Evolutionary conservation across 2,329 filamentous ascomycete genomes (phyloP), one percentile per base, ranked within the genome.

Genomic region (Mariannaea elegans): DNA sequence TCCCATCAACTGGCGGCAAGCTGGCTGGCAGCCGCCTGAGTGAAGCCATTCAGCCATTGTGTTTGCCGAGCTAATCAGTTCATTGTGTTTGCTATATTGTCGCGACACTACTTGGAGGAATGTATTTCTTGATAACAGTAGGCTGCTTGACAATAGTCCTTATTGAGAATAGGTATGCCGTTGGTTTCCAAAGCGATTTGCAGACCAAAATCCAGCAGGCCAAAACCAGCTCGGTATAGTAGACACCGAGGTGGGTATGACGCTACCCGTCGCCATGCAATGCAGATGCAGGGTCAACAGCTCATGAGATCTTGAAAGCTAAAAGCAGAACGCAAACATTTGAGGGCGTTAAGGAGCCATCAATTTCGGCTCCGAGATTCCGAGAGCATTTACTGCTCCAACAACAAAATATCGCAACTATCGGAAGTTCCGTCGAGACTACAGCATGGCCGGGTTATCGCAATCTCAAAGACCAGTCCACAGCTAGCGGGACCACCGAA

Each of bases 401-500:
- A n/a, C n/a, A n/a, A 14, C 16, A 36, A 49, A 18, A 31, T 19
- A 39, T 50, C 23, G 19, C 23, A 16, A 4, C 16, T 19, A 16
- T 16, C 49, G 49, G 27, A 24, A 44, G 49, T n/a, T 44, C 38
- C 38, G 52, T 29, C 13, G n/a, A 23, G 19, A 24, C 18, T 53
- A 18, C 27, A 23, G 27, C 16, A 50, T 24, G 21, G 23, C 21
- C 23, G 10, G 18, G 14, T 7, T 18, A 10, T 7, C 21, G 8
- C 47, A 10, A 39, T 19, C 18, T 31, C 27, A 31, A 36, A 7
- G 7, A 10, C 32, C 9, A n/a, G 8, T 16, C n/a, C n/a, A n/a
- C n/a, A 41, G 38, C 38, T 41, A 32, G 38, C 49, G 49, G 49
- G 24, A 52, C 49, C 38, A 8, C 38, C 49, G 38, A 52, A 52